phyloP scores from a whole-genome alignment of 768 basidiomycete species.

The Mycena filopes region DNA sequence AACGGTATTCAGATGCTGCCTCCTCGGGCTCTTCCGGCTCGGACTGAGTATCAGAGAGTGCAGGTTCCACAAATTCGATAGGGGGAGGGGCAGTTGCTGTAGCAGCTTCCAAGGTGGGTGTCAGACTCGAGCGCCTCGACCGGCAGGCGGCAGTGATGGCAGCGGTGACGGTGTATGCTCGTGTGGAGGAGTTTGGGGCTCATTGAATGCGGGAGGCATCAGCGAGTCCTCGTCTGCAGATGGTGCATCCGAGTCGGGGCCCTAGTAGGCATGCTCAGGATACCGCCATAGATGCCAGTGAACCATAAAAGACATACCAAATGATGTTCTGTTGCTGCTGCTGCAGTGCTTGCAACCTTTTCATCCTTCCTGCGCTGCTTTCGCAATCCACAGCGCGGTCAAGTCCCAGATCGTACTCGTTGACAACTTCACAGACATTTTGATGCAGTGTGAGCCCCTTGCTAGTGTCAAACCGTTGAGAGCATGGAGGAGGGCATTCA shows the following conservation, averaged over 20 bases:
- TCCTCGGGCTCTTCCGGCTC: not conserved
- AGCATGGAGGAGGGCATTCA: not conserved
- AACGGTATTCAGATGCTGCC: not conserved
- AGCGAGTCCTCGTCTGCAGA: no score
- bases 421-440: not conserved
- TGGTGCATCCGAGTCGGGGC: no score
- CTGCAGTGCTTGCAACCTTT: not conserved
- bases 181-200: no score
- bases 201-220: no score
- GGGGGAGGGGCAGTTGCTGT: not conserved
- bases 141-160: not conserved
- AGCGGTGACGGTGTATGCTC: not conserved
- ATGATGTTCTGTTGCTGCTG: no score
- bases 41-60: no score
- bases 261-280: no score
- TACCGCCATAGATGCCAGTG: no score
- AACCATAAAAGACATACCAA: no score
- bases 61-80: not conserved
- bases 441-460: not conserved
- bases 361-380: not conserved
- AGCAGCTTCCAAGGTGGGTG: slow-evolving; percentile 8
- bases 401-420: not conserved
- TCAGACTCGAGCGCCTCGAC: not conserved
- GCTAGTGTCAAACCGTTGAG: not conserved
- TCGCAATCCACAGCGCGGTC: not conserved